These are phyloP conservation scores for Cryptococcus sp. DNA, from an alignment of 1,284 basidiomycete species.

Conservation along the genomic window DNA sequence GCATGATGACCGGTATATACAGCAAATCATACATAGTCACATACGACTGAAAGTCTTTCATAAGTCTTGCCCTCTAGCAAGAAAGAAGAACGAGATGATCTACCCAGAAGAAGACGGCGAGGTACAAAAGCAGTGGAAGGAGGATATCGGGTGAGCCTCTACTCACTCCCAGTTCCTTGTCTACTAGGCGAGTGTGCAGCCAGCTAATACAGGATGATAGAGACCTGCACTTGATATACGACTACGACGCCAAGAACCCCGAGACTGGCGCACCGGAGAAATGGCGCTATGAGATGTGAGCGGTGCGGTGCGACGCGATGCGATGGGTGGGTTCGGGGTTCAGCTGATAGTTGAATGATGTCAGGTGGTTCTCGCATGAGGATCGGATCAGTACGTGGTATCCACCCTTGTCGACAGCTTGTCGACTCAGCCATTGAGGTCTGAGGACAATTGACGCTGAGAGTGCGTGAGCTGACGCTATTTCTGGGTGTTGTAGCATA, in stretches of 20 bases:
- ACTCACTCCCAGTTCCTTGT: too few species aligned
- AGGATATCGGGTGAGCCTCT: conserved; percentile 12
- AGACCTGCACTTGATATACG: conserved; percentile 11
- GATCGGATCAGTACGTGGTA: conserved; percentile 7
- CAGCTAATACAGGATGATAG: not conserved
- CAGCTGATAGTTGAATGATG: not conserved
- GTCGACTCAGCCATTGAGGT: not conserved
- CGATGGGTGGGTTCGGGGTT: not conserved
- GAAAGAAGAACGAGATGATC: conserved; percentile 11
- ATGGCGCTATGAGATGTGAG: conserved; percentile 15
- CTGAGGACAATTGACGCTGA: too few species aligned
- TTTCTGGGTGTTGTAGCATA: not conserved
- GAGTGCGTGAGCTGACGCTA: too few species aligned
- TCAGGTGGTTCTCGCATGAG: conserved; percentile 15
- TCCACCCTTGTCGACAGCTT: not conserved
- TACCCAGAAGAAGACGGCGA: conserved; percentile 1
- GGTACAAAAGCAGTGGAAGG: conserved; percentile 9
- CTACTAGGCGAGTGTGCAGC: too few species aligned
- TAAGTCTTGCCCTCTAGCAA: too few species aligned
- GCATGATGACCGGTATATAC: too few species aligned
- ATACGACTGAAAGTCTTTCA: too few species aligned
- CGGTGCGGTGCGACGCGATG: not conserved
- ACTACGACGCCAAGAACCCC: conserved; percentile 13
- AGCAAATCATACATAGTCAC: too few species aligned
- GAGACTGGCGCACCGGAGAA: conserved; percentile 12